Evolutionary conservation across 164 flowering plant genomes (phyloP).

Genomic region (Vitis amurensis): DNA sequence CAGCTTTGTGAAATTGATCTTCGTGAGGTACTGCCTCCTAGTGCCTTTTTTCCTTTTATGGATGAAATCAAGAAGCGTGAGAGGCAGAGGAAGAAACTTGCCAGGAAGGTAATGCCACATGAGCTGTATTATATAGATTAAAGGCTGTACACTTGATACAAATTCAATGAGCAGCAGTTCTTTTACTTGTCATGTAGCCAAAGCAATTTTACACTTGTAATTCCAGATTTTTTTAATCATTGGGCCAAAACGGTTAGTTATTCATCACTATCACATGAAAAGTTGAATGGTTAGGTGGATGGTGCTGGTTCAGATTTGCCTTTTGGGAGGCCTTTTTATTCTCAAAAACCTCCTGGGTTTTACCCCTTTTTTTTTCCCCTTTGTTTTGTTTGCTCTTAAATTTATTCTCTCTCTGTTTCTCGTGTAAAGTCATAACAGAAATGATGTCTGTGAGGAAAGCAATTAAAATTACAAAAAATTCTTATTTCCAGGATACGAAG

Average conservation of each 20-base stretch:
- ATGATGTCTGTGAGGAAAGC: not conserved
- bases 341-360: too few species aligned
- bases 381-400: not conserved
- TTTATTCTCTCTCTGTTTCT: not conserved
- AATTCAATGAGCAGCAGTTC: too few species aligned
- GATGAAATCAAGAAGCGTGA: slow-evolving; percentile 93
- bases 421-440: not conserved
- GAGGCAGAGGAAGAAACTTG: slow-evolving; percentile 73
- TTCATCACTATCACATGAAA: too few species aligned
- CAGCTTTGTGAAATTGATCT: slow-evolving; percentile 97
- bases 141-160: too few species aligned
- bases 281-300: too few species aligned
- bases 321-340: too few species aligned
- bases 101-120: slow-evolving; percentile 56
- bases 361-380: too few species aligned
- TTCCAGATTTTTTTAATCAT: too few species aligned
- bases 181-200: too few species aligned
- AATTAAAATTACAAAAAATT: slow-evolving; percentile 3
- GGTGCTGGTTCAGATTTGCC: too few species aligned
- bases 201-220: too few species aligned
- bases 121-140: not conserved
- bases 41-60: slow-evolving; percentile 72
- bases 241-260: too few species aligned
- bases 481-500: slow-evolving; percentile 48
- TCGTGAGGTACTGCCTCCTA: slow-evolving; percentile 57